Percentiles rank a stretch among this genome's conserved stretches.
Evolutionary conservation across 2,329 filamentous ascomycete species (phyloP).

Genomic region (Colletotrichum tabaci): DNA sequence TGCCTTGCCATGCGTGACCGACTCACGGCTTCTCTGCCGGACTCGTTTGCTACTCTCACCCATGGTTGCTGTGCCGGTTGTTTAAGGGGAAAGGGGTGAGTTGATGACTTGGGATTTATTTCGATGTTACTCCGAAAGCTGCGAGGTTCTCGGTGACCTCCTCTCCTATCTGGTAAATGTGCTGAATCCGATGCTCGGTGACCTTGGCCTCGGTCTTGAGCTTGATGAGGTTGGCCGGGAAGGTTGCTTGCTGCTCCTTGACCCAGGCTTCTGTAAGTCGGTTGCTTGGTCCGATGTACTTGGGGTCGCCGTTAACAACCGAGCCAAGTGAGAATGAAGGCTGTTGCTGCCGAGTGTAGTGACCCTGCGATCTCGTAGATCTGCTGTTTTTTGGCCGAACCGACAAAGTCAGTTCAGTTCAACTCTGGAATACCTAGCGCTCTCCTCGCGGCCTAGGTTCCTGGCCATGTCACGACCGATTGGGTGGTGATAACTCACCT

Average conservation of each 20-base stretch:
- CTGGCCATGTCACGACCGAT: slow-evolving; percentile 20
- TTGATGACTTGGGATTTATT: not conserved
- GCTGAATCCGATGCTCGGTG: slow-evolving; percentile 31
- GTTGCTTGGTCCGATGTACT: slow-evolving; percentile 30
- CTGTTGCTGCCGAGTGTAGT: slow-evolving; percentile 39
- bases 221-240: slow-evolving; percentile 38
- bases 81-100: too few relatives aligned
- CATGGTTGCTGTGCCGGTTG: slow-evolving; percentile 16
- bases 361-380: slow-evolving; percentile 42
- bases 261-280: slow-evolving; percentile 40
- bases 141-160: slow-evolving; percentile 35
- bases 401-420: slow-evolving; percentile 5
- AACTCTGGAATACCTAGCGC: not conserved
- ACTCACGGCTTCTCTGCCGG: slow-evolving; percentile 41
- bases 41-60: slow-evolving; percentile 38
- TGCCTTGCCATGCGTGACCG: slow-evolving; percentile 15
- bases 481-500: slow-evolving; percentile 31
- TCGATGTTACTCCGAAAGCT: slow-evolving; percentile 20
- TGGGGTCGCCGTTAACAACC: slow-evolving; percentile 36
- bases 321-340: slow-evolving; percentile 36
- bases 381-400: slow-evolving; percentile 8
- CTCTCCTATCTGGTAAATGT: slow-evolving; percentile 33
- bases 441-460: not conserved
- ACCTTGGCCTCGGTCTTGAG: slow-evolving; percentile 35
- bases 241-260: slow-evolving; percentile 36